Base-by-base conservation (phyloP, 768 basidiomycete genomes). In the Albatrellus ellisii region DNA sequence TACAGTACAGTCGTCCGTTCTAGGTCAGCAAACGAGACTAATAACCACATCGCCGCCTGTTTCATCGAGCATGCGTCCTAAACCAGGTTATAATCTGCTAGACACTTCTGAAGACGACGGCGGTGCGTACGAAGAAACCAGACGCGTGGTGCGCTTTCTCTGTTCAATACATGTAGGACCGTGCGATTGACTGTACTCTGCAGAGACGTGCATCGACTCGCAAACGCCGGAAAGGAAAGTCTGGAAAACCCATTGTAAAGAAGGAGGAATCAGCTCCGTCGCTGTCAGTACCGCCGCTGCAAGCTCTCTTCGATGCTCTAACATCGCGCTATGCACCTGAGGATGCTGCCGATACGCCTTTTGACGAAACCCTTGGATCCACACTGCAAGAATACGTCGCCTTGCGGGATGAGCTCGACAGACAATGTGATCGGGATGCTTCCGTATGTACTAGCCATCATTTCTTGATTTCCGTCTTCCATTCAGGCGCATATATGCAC, bases 261-360 rank as follows among this genome's bases (percentile, higher is more conserved):
- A 36, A 9, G 17, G 35, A 36, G 6, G 20, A 21, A 18, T 26
- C 37, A 4, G 38, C 8, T 11, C 27, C 27, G 4, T 20, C 17
- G 10, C 27, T 31, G 11, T 21, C 26, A 10, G 4, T 3, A 11
- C 18, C 34, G n/a, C 34, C 42, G 24, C 44, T 51, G 21, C 50
- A 51, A 17, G 41, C 50, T 27, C 34, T 51, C 15, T 17, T 49
- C 17, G 47, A 51, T 32, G 26, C 37, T 7, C 47, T 49, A 14
- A 34, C 39, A 6, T 39, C 41, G 12, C 31, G 14, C 37, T 39
- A 49, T 39, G 50, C 50, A 31, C 26, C 43, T 2, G 31, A 38
- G 22, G 32, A 43, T n/a, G 18, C 29, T 8, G 44, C 41, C 11
- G 50, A 51, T 11, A 34, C 31, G 15, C 15, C 24, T 15, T 51